Evolutionary conservation across 2,329 filamentous ascomycete genomes (phyloP), one percentile per base, ranked within the genome.

Genomic region (Thermothelomyces thermophilus): DNA sequence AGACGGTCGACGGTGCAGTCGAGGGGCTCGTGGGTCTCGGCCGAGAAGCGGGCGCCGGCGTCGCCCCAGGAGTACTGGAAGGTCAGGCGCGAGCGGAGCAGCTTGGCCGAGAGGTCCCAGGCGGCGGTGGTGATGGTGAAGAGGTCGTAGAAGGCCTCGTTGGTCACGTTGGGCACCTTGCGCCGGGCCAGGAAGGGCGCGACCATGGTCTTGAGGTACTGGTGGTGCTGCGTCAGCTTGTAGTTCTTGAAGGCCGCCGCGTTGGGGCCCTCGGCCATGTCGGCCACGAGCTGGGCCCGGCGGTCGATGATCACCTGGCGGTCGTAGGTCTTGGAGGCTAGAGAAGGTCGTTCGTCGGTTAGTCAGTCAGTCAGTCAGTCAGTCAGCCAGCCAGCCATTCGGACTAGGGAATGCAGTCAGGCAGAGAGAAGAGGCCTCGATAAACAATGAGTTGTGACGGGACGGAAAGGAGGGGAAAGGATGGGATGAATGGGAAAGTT

Each of bases 21-120:
- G 53, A 76, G 47, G 56, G 70, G 40, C 66, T 63, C 71, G 76
- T 35, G 13, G 2, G 65, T 69, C 56, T 74, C 68, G 50, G 67
- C 67, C 14, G 63, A 69, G 66, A 76, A 80, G 58, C 73, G 75
- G 50, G 64, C 63, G 51, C 71, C 70, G 9, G 73, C 71, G 50
- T 77, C 73, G 31, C 73, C 73, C 62, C 78, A 80, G 30, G 58
- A 49, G 52, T 62, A 66, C 14, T 59, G 48, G 54, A 66, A 73
- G 0, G 63, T 62, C 19, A 68, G 55, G 0, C 62, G 56, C 1
- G 64, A 64, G 3, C 68, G 70, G 56, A 74, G 69, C 57, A 80
- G 71, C 56, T 70, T 68, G 36, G 68, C 68, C 1, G 73, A 74
- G 4, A 76, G 60, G 30, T 71, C 68, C 66, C 73, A 73, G 0